Evolutionary conservation across 306 rosid genomes (phyloP).

Genomic region (Sesbania bispinosa): DNA sequence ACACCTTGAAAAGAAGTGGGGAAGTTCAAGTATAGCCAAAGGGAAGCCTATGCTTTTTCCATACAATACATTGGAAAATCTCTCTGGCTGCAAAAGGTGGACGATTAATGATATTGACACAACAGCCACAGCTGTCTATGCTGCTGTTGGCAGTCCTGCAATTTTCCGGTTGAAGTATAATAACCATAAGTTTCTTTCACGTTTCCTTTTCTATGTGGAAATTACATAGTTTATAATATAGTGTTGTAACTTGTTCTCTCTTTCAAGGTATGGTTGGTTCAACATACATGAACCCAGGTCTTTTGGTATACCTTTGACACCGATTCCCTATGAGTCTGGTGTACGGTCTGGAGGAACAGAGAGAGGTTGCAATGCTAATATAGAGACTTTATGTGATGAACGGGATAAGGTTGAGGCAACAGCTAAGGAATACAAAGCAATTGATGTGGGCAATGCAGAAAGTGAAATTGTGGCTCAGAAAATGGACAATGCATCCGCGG

Average conservation of each 20-base stretch:
- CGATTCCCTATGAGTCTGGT: constrained; percentile 24
- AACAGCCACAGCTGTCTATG: constrained; percentile 60
- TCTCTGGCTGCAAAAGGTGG: constrained; percentile 57
- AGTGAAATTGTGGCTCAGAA: constrained; percentile 36
- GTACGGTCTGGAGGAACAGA: constrained; percentile 27
- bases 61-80: constrained; percentile 33
- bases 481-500: constrained; percentile 22
- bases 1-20: constrained; percentile 85
- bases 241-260: constrained; percentile 33
- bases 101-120: constrained; percentile 49
- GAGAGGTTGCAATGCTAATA: constrained; percentile 22
- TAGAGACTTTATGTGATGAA: constrained; percentile 27
- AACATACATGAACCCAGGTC: constrained; percentile 25
- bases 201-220: background rate
- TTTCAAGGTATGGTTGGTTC: constrained; percentile 86
- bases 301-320: constrained; percentile 26
- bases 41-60: constrained; percentile 70
- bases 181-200: constrained; percentile 8
- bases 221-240: background rate
- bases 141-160: constrained; percentile 70
- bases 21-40: constrained; percentile 50
- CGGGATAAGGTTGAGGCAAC: constrained; percentile 25
- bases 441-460: constrained; percentile 31
- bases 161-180: constrained; percentile 76
- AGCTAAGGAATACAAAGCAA: constrained; percentile 29